Evolutionary conservation across 2,329 filamentous ascomycete genomes (phyloP), one percentile per base, ranked within the genome.

Genomic region (Phaeosphaeria sp.): DNA sequence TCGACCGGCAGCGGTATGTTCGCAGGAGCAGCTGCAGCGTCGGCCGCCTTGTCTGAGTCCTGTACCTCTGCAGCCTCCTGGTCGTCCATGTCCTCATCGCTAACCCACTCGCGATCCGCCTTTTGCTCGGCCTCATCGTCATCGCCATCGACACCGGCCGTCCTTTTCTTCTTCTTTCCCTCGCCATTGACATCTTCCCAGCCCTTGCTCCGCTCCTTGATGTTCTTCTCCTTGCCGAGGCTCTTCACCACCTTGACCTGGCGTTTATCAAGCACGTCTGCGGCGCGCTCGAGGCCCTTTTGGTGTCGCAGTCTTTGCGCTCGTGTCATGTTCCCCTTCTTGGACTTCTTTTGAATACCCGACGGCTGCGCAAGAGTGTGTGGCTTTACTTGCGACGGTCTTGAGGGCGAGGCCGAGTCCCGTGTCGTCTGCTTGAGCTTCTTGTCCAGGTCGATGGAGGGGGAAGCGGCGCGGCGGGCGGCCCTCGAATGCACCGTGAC

Each of bases 401-500:
- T 53, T 1, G 64, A 59, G 2, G 65, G 67, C 4, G 67, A 72
- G 15, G 71, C 64, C 6, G 74, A 72, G 52, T 71, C 67, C 13
- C 68, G 66, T 8, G 70, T 67, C 48, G 68, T 79, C 57, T 86
- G 56, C 72, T 89, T 90, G 21, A 91, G 81, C 6, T 88, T 90
- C 78, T 91, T 91, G 82, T 91, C 89, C 44, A 86, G 85, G 77
- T 91, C 80, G 76, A 91, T 88, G 68, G 87, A 83, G 24, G 90
- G 89, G 3, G 89, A 90, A 17, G 87, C 86, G 47, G 88, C 90
- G 63, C 91, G 87, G 71, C 90, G 86, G 42, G 90, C 89, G 57
- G 89, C 90, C 64, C 91, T 89, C 52, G 91, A 93, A 80, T 89
- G 90, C 56, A 87, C 77, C 4, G 90, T 91, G 40, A 82, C 81